Conservation (phyloP, 1,139 yeast genomes). For the Saccharomycopsis crataegensis region DNA sequence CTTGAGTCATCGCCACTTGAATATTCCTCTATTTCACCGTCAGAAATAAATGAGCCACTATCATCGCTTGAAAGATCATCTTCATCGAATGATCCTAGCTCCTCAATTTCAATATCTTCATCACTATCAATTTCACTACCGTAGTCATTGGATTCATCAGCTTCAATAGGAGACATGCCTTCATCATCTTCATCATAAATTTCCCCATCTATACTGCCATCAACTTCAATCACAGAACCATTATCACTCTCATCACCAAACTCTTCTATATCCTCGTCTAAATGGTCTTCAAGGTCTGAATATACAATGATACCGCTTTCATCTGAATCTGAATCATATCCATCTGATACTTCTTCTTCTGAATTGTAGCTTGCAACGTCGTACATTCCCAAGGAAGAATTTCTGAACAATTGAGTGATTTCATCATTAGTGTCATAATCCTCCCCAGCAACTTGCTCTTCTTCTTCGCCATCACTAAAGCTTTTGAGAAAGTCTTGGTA, state of each 20-base stretch:
- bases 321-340: constrained; percentile 22
- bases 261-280: constrained; percentile 22
- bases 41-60: constrained; percentile 14
- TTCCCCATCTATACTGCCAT: constrained; percentile 27
- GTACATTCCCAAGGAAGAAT: constrained; percentile 91
- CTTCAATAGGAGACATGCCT: constrained; percentile 25
- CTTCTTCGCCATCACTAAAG: constrained; percentile 48
- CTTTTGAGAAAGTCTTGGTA: constrained; percentile 50
- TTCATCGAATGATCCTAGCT: constrained; percentile 24
- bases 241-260: constrained; percentile 29
- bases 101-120: constrained; percentile 23
- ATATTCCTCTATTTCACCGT: constrained; percentile 11
- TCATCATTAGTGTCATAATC: constrained; percentile 61
- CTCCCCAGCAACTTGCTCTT: constrained; percentile 42
- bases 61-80: constrained; percentile 26
- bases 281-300: constrained; percentile 22
- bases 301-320: constrained; percentile 21
- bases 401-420: constrained; percentile 69
- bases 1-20: constrained; percentile 22
- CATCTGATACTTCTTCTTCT: constrained; percentile 42
- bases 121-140: constrained; percentile 18
- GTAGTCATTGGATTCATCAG: constrained; percentile 27
- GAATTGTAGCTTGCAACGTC: constrained; percentile 74
- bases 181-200: constrained; percentile 30
- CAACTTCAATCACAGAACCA: constrained; percentile 29